Evolutionary conservation across 225 moss, liverwort and hornwort species (phyloP), one percentile per base, ranked within the genome.

Genomic region (Lunularia cruciata): DNA sequence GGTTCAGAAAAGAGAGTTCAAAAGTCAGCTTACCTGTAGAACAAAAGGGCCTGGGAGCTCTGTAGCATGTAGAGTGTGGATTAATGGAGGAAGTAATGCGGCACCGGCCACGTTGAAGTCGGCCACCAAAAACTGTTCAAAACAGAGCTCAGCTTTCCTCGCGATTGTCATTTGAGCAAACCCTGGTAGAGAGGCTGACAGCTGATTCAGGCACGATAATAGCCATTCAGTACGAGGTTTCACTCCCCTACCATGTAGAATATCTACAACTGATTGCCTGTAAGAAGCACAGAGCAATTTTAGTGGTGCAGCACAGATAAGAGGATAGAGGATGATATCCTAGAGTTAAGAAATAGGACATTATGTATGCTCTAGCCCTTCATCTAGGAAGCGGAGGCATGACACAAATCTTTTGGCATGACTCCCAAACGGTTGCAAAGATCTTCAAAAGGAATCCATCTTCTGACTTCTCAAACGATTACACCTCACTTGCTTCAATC

Each of bases 31-130:
- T 76, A 85, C 95, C 96, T 98, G 96, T 63, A 98, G 81, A 65
- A 93, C 82, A 69, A 85, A 93, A 28, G 96, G 96, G 70, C 96
- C 96, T 54, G 86, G 42, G 11, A 93, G 82, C 75, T 98, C 96
- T 11, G 76, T 81, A 26, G 72, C 76, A 77, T 98, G 96, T 63
- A 98, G 82, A 49, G 62, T 63, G 66, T 91, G 77, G 39, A 92
- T 72, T 22, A 81, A 79, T 63, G 84, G 69, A 69, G 96, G 96
- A 79, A 98, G 85, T 67, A 73, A 87, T n/a, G 84, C 90, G 31
- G 83, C 89, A 63, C 89, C 93, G 25, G 88, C 83, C 63, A 83
- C 77, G 73, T 91, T 93, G 26, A 93, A 83, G 83, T 98, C 98
- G 43, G 93, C 78, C 79, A 91, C 63, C 51, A 98, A 66, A 70